phyloP scores from a whole-genome alignment of 129 eudicot genomes.

The Centella asiatica region DNA sequence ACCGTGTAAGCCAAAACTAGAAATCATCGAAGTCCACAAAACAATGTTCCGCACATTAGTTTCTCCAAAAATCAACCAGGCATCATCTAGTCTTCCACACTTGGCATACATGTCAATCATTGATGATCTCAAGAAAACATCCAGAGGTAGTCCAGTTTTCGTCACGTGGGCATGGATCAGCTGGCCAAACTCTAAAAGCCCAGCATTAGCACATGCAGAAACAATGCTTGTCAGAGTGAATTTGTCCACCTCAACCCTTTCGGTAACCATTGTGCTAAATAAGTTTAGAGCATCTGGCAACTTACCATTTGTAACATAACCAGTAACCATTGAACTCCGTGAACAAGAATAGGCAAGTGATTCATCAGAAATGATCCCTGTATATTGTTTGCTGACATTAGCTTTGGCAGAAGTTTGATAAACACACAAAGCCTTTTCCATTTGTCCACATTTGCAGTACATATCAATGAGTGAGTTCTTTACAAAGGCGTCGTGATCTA shows the following conservation, averaged over 20 bases:
- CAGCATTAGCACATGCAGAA: constrained; percentile 47
- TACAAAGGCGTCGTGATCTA: constrained; percentile 33
- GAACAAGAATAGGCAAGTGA: constrained; percentile 24
- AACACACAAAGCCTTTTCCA: constrained; percentile 39
- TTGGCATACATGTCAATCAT: constrained; percentile 80
- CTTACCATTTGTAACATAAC: constrained; percentile 42
- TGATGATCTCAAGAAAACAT: constrained; percentile 50
- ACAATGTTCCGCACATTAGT: constrained; percentile 38
- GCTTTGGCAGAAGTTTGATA: constrained; percentile 22
- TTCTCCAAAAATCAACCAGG: constrained; percentile 36
- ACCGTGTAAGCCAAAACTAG: constrained; percentile 64
- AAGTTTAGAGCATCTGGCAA: constrained; percentile 35
- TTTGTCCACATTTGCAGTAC: constrained; percentile 60
- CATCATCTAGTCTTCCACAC: constrained; percentile 48
- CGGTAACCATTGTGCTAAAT: constrained; percentile 34
- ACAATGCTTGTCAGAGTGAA: constrained; percentile 54
- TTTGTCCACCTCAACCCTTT: constrained; percentile 37
- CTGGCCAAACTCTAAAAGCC: constrained; percentile 59
- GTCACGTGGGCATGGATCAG: constrained; percentile 47
- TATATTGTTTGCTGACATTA: not conserved
- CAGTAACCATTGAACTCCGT: constrained; percentile 49
- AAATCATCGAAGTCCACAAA: constrained; percentile 59
- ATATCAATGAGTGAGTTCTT: constrained; percentile 59
- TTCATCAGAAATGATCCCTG: constrained; percentile 7
- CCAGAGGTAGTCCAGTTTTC: constrained; percentile 40